A percentile compares a stretch with the other conserved stretches of the same genome.
phyloP scores from a whole-genome alignment of 2,329 filamentous ascomycete species.

The Aspergillus quadricinctus region DNA sequence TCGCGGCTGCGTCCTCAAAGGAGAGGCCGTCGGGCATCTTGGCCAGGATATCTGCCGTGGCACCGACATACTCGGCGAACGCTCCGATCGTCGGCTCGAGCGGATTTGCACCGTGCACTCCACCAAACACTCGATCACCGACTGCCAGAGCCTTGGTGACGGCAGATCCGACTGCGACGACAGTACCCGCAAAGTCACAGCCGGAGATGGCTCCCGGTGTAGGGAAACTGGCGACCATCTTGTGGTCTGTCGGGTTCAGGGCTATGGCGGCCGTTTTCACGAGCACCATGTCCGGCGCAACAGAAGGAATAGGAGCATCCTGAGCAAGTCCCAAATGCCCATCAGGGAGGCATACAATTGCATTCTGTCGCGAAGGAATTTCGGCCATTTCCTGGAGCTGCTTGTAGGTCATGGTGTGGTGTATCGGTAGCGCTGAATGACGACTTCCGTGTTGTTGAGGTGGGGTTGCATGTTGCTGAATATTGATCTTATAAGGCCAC shows the following conservation, averaged over 20 bases:
- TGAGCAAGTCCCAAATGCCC: too few relatives aligned
- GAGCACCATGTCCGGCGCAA: conserved; percentile 15
- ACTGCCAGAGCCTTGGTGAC: conserved; percentile 13
- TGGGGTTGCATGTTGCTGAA: too few relatives aligned
- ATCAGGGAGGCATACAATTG: too few relatives aligned
- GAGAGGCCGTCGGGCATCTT: too few relatives aligned
- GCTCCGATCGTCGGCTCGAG: conserved; percentile 5
- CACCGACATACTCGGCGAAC: background rate
- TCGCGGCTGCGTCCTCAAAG: too few relatives aligned
- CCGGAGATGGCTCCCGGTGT: conserved; percentile 22
- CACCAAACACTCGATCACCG: conserved; percentile 36
- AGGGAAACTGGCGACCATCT: conserved; percentile 18
- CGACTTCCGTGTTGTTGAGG: too few relatives aligned
- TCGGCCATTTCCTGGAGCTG: too few relatives aligned
- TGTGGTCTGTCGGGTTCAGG: conserved; percentile 27
- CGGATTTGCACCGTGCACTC: conserved; percentile 29
- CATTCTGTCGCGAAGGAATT: too few relatives aligned
- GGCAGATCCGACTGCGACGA: conserved; percentile 19
- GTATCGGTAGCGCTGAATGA: too few relatives aligned
- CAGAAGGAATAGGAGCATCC: conserved; percentile 3
- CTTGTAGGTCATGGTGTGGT: too few relatives aligned
- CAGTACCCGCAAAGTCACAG: conserved; percentile 25
- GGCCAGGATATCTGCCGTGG: too few relatives aligned
- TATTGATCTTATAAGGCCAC: too few relatives aligned
- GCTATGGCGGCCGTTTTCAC: conserved; percentile 27